These are phyloP conservation scores for Malassezia arunalokei DNA, from an alignment of 1,284 basidiomycete species.

Conservation along the genomic window DNA sequence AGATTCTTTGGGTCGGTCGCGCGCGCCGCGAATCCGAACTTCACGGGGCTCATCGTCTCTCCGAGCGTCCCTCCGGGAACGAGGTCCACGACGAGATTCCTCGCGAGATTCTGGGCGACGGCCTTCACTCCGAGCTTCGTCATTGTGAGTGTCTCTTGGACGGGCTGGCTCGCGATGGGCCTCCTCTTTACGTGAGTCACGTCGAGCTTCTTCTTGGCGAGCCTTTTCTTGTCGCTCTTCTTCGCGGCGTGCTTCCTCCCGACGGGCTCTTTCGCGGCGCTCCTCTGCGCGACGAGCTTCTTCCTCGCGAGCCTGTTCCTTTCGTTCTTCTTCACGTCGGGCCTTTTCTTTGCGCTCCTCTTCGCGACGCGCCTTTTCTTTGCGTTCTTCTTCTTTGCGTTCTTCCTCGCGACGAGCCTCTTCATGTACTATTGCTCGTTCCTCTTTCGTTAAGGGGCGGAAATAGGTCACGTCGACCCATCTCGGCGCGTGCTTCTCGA, in stretches of 20 bases:
- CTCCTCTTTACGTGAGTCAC: background rate
- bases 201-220: too few relatives aligned
- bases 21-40: background rate
- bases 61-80: too few relatives aligned
- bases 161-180: background rate
- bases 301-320: background rate
- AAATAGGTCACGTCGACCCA: conserved; percentile 20
- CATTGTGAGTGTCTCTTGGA: background rate
- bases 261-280: background rate
- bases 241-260: background rate
- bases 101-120: too few relatives aligned
- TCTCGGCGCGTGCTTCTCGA: conserved; percentile 28
- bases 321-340: background rate
- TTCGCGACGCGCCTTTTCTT: background rate
- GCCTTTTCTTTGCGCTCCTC: background rate
- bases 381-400: background rate
- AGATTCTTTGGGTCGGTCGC: background rate
- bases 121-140: too few relatives aligned
- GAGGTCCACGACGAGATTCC: too few relatives aligned
- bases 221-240: background rate
- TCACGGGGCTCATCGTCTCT: conserved; percentile 1
- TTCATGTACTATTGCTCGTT: background rate
- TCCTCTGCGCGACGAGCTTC: conserved; percentile 1
- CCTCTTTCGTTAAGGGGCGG: conserved; percentile 5
- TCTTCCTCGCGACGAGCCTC: background rate